Evolutionary conservation across 2,329 filamentous ascomycete species (phyloP).

Genomic region (Nigrograna mackinnonii): DNA sequence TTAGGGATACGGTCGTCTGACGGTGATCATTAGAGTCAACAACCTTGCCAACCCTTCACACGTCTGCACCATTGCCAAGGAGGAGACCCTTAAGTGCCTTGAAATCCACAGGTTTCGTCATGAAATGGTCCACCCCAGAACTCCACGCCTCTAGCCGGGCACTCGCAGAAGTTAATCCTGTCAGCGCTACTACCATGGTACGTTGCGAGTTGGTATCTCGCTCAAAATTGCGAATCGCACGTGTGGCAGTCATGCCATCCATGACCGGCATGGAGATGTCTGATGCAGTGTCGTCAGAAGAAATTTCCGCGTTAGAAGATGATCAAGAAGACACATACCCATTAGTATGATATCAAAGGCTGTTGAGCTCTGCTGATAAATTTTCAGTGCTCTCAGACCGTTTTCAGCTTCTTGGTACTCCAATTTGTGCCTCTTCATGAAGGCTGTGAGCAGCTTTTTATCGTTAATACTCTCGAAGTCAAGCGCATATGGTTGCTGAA

Average conservation of each 20-base stretch:
- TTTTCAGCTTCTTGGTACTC: constrained; percentile 32
- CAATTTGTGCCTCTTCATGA: constrained; percentile 28
- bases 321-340: constrained; percentile 7
- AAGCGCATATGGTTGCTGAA: no score
- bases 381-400: constrained; percentile 31
- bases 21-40: no score
- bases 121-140: constrained; percentile 23
- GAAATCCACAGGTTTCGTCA: constrained; percentile 31
- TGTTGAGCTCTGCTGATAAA: constrained; percentile 18
- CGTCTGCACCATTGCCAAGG: no score
- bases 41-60: no score
- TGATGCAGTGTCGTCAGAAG: constrained; percentile 4
- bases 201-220: constrained; percentile 12
- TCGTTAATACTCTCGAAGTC: no score
- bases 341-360: constrained; percentile 34
- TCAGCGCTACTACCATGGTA: constrained; percentile 24
- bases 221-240: constrained; percentile 35
- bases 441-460: constrained; percentile 34
- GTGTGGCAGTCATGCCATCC: constrained; percentile 39
- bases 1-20: no score
- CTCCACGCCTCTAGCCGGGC: constrained; percentile 25
- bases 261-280: constrained; percentile 43
- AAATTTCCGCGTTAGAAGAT: neutral
- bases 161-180: constrained; percentile 22
- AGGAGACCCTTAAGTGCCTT: no score